phyloP scores from a whole-genome alignment of 2,329 filamentous ascomycete species.

The Scleromitrula shiraiana region DNA sequence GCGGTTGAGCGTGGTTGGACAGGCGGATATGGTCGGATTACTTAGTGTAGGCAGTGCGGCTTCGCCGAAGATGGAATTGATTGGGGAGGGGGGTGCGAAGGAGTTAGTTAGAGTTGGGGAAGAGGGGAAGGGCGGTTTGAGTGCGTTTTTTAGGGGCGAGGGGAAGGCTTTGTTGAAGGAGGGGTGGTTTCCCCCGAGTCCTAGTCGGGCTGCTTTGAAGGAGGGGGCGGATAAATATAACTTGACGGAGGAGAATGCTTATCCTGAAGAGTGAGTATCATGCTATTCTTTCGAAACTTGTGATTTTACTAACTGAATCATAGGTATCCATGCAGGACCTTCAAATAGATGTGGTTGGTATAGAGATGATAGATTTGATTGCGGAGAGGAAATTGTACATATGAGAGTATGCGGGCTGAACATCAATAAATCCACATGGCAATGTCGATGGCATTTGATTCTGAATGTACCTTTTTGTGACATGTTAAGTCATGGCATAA shows the following conservation, averaged over 20 bases:
- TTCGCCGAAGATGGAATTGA: constrained; percentile 72
- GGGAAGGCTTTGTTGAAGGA: constrained; percentile 55
- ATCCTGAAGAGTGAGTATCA: constrained; percentile 58
- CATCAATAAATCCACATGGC: background rate
- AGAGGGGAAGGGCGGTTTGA: constrained; percentile 66
- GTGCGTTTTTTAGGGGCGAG: constrained; percentile 59
- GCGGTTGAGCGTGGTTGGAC: constrained; percentile 67
- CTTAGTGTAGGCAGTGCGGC: constrained; percentile 77
- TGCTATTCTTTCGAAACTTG: background rate
- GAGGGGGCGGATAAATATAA: constrained; percentile 60
- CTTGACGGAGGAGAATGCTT: constrained; percentile 59
- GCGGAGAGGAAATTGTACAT: background rate
- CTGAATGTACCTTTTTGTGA: background rate
- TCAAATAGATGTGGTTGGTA: constrained; percentile 5
- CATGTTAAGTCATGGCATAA: background rate
- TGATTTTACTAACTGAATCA: background rate
- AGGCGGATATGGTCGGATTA: constrained; percentile 78
- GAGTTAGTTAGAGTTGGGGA: constrained; percentile 67
- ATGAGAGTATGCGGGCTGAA: background rate
- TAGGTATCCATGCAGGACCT: constrained; percentile 14
- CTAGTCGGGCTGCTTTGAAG: constrained; percentile 51
- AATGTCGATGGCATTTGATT: background rate
- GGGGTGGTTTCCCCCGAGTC: constrained; percentile 78
- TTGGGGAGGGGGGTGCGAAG: constrained; percentile 68
- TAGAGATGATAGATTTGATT: background rate